Base-by-base conservation (phyloP, 2,329 filamentous ascomycete genomes). In the Madurella mycetomatis region DNA sequence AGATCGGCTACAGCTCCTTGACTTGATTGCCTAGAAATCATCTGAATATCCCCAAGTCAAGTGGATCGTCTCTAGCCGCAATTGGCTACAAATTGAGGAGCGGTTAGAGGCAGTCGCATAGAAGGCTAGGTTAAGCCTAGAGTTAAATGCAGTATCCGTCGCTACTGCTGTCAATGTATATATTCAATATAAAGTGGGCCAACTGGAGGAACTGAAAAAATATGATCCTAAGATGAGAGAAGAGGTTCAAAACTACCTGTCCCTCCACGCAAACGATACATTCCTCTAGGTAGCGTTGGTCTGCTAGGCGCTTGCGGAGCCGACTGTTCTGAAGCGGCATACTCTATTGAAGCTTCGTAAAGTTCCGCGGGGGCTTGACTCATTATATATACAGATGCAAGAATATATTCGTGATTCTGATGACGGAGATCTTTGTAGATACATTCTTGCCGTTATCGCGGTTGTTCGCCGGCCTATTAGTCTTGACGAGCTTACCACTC, bases 211-310 rank as follows among this genome's bases (percentile, higher is more conserved):
- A 2, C 17, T 41, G 42, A 70, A 69, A 15, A 51, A 56, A 18
- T 70, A 70, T 48, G 55, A 62, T 41, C 8, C 41, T 2, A 40
- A 56, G 11, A 60, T 56, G 8, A 34, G 52, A 47, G 30, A 59
- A 8, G 46, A 42, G 12, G 58, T 70, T 11, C 45, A 55, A 9
- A 13, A 54, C n/a, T 50, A 69, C 55, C 51, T 72, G 9, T 37
- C 34, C 0, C 49, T 41, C 15, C 70, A 75, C 18, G 25, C 25
- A 25, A 55, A 70, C 25, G 67, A 62, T n/a, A 77, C 73, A 0
- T 76, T 76, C 49, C 70, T 77, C 31, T 76, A 72, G 73, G 73
- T 74, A 18, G 68, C 72, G 16, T 65, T 75, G 41, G 71, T 73
- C 9, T 72, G 64, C 52, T 52, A 71, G 58, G 55, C 65, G 9